phyloP scores from a whole-genome alignment of 768 basidiomycete species.

The Nidularia pulvinata region DNA sequence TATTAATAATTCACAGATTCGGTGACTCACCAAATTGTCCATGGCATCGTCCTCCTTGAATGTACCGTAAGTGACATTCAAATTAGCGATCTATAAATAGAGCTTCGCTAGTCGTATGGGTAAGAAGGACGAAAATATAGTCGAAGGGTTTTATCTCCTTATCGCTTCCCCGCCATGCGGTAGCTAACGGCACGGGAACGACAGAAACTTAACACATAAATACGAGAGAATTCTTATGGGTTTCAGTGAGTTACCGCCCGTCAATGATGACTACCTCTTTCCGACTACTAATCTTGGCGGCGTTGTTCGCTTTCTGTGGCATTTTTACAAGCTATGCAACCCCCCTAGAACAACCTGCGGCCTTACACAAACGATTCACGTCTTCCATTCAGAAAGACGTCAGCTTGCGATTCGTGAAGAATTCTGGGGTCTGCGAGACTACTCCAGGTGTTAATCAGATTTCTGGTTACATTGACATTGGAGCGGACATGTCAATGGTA shows the following conservation, averaged over 20 bases:
- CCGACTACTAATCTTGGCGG: not conserved
- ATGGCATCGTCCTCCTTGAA: too few species aligned
- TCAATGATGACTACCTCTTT: not conserved
- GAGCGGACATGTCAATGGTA: slow-evolving; percentile 59
- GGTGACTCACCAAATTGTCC: too few species aligned
- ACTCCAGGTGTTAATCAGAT: slow-evolving; percentile 59
- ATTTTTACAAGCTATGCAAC: not conserved
- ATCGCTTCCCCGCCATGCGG: not conserved
- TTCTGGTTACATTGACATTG: slow-evolving; percentile 64
- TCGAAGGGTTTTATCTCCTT: not conserved
- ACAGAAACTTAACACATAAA: not conserved
- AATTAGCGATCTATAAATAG: too few species aligned
- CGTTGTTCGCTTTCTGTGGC: not conserved
- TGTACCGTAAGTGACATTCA: too few species aligned
- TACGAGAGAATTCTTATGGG: too few species aligned
- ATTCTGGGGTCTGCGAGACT: slow-evolving; percentile 68
- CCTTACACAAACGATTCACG: slow-evolving; percentile 9
- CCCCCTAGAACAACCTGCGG: not conserved
- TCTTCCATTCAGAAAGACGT: slow-evolving; percentile 18
- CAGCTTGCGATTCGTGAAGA: slow-evolving; percentile 44
- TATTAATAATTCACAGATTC: too few species aligned
- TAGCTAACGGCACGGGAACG: not conserved
- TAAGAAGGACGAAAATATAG: not conserved
- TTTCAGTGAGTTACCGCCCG: too few species aligned
- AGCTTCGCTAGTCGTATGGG: too few species aligned